Evolutionary conservation across 352 stramenopile species (phyloP).

Genomic region (Sclerospora graminicola): DNA sequence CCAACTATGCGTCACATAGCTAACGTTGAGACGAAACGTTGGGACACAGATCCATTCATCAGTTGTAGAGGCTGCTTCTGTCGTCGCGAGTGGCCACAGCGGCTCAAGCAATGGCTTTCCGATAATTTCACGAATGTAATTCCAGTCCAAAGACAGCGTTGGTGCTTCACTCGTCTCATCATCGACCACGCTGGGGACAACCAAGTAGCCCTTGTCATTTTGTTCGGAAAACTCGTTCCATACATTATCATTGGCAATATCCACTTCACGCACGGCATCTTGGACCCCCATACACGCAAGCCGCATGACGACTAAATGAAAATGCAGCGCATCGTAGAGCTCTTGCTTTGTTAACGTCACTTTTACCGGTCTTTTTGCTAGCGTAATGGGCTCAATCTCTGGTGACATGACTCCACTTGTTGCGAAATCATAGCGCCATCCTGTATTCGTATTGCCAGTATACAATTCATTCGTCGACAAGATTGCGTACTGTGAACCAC

Average conservation of each 20-base stretch:
- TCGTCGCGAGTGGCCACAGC: slow-evolving; percentile 48
- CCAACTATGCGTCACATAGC: slow-evolving; percentile 47
- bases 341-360: slow-evolving; percentile 44
- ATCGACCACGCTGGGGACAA: slow-evolving; percentile 45
- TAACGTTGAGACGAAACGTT: slow-evolving; percentile 54
- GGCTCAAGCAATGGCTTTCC: slow-evolving; percentile 48
- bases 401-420: slow-evolving; percentile 67
- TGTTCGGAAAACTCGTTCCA: slow-evolving; percentile 79
- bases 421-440: slow-evolving; percentile 77
- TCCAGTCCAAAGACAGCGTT: slow-evolving; percentile 44
- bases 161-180: slow-evolving; percentile 13
- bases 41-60: slow-evolving; percentile 70
- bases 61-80: slow-evolving; percentile 6
- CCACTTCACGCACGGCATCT: slow-evolving; percentile 57
- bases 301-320: slow-evolving; percentile 73
- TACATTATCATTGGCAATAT: slow-evolving; percentile 42
- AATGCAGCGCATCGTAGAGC: slow-evolving; percentile 51
- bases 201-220: slow-evolving; percentile 84
- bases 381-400: slow-evolving; percentile 41
- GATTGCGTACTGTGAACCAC: slow-evolving; percentile 58
- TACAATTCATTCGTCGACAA: slow-evolving; percentile 68
- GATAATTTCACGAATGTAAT: slow-evolving; percentile 52
- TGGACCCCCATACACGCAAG: slow-evolving; percentile 68
- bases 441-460: slow-evolving; percentile 68
- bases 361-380: slow-evolving; percentile 34